Evolutionary conservation across 352 stramenopile species (phyloP).

Genomic region (Phytopythium sindhum): DNA sequence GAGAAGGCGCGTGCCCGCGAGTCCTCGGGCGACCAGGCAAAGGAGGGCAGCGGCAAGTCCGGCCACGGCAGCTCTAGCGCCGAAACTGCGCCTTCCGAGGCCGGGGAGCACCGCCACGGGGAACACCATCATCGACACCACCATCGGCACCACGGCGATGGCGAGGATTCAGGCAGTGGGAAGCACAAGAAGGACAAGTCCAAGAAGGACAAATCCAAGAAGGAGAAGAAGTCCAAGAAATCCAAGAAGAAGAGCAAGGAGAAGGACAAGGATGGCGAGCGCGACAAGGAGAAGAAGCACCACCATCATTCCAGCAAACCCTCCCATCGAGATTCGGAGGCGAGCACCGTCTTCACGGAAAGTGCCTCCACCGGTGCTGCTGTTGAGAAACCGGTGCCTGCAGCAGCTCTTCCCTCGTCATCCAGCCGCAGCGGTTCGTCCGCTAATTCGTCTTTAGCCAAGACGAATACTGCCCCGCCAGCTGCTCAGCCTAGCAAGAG

Average conservation of each 20-base stretch:
- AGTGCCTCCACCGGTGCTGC: not conserved
- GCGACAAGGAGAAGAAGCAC: slow-evolving; percentile 32
- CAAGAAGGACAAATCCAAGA: slow-evolving; percentile 41
- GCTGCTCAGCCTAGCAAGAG: not conserved
- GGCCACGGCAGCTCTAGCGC: slow-evolving; percentile 6
- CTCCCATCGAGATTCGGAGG: slow-evolving; percentile 14
- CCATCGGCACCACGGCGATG: slow-evolving; percentile 11
- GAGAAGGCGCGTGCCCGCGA: slow-evolving; percentile 22
- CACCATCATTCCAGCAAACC: slow-evolving; percentile 20
- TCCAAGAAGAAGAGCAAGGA: slow-evolving; percentile 75
- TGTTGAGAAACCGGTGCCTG: not conserved
- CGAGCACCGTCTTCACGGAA: slow-evolving; percentile 1
- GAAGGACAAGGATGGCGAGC: slow-evolving; percentile 29
- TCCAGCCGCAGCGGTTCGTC: not conserved
- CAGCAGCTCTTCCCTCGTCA: not conserved
- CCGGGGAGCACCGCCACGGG: slow-evolving; percentile 8
- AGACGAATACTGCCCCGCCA: not conserved
- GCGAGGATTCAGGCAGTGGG: slow-evolving; percentile 12
- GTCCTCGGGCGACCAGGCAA: slow-evolving; percentile 6
- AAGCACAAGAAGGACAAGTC: slow-evolving; percentile 59
- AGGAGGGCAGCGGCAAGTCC: slow-evolving; percentile 5
- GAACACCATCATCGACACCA: slow-evolving; percentile 27
- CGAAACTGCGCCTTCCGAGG: slow-evolving; percentile 15
- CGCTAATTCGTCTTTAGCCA: not conserved
- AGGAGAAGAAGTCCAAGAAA: slow-evolving; percentile 73